A percentile compares a stretch with the other conserved stretches of the same genome.
These are phyloP conservation scores for Trametes polyzona DNA, from an alignment of 1,284 basidiomycete genomes.

Conservation along the genomic window DNA sequence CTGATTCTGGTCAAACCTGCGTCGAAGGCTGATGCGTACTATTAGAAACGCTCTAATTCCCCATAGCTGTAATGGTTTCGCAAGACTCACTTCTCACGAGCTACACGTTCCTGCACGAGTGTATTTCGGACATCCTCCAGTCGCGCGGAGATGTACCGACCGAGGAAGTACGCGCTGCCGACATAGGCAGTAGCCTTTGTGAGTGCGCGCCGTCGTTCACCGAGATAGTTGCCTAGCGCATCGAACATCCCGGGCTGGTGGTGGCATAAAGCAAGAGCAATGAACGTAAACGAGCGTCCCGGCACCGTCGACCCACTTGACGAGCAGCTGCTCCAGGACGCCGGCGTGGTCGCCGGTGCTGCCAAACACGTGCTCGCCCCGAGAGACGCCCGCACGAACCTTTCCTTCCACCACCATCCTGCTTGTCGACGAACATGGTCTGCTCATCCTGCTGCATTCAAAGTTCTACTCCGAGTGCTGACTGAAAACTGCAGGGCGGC, in stretches of 20 bases:
- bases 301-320: conserved; percentile 11
- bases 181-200: conserved; percentile 48
- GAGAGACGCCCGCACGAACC: conserved; percentile 8
- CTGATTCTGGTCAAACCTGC: conserved; percentile 82
- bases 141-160: conserved; percentile 65
- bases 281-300: conserved; percentile 6
- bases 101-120: conserved; percentile 65
- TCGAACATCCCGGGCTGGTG: conserved; percentile 30
- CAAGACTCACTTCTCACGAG: conserved; percentile 71
- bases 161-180: conserved; percentile 73
- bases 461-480: conserved; percentile 1
- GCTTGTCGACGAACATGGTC: conserved; percentile 27
- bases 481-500: conserved; percentile 51
- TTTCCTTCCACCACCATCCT: conserved; percentile 24
- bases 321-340: conserved; percentile 14
- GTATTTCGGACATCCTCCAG: conserved; percentile 74
- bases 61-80: neutral
- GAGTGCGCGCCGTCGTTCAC: conserved; percentile 51
- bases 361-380: conserved; percentile 33
- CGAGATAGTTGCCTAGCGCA: conserved; percentile 44
- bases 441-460: neutral
- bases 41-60: conserved; percentile 8
- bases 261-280: conserved; percentile 22
- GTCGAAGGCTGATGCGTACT: conserved; percentile 65
- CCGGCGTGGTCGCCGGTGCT: conserved; percentile 21